These are phyloP conservation scores for Rubia yunnanensis DNA, from an alignment of 257 asterid species.

Conservation along the genomic window DNA sequence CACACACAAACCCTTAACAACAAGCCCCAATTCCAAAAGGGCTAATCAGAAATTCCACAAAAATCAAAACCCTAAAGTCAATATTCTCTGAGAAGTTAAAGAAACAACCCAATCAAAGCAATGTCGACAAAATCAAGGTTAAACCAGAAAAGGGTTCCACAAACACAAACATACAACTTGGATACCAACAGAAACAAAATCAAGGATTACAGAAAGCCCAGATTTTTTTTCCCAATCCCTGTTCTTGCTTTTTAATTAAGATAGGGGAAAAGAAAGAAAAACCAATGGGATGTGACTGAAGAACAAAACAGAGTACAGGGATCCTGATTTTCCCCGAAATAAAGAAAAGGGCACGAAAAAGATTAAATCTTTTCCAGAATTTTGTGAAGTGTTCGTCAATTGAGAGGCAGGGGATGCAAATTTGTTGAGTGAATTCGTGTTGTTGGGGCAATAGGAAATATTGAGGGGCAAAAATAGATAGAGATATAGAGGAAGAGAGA, in stretches of 20 bases:
- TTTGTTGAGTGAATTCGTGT: conserved; percentile 2
- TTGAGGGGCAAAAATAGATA: background rate
- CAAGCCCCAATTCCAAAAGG: background rate
- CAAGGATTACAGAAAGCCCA: conserved; percentile 2
- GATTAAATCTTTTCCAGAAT: background rate
- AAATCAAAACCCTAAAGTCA: conserved; percentile 13
- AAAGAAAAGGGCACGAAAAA: background rate
- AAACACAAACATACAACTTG: background rate
- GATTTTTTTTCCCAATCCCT: background rate
- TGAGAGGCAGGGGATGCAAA: conserved; percentile 12
- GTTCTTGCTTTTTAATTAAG: background rate
- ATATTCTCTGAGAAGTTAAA: conserved; percentile 9
- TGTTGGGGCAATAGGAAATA: conserved; percentile 10
- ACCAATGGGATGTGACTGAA: conserved; percentile 5
- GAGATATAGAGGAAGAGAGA: background rate
- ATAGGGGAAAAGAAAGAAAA: background rate
- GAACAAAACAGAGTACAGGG: conserved; percentile 7
- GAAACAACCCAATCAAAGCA: conserved; percentile 11
- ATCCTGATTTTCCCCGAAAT: conserved; percentile 14
- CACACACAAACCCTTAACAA: background rate
- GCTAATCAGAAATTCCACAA: conserved; percentile 5
- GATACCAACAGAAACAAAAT: background rate
- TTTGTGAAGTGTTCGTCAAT: conserved; percentile 2
- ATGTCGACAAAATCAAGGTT: conserved; percentile 16
- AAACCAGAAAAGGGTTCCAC: conserved; percentile 1